phyloP scores from a whole-genome alignment of 2,329 filamentous ascomycete species.

The Lachnellula occidentalis region DNA sequence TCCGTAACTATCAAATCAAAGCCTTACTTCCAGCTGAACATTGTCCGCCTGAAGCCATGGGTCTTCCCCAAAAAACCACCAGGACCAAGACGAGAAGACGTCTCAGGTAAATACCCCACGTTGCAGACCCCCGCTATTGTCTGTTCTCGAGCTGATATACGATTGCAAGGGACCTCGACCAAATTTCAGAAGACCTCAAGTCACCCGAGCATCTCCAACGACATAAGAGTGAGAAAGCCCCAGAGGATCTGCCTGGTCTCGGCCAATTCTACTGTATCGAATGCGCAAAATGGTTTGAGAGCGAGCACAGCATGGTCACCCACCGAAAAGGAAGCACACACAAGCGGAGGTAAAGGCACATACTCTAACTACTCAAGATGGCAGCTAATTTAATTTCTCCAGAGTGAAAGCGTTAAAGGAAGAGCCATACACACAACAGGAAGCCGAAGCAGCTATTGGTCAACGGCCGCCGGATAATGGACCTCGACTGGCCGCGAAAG shows the following conservation, averaged over 20 bases:
- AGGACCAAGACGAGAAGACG: conserved; percentile 70
- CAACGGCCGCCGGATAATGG: conserved; percentile 67
- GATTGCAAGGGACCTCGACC: conserved; percentile 73
- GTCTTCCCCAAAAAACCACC: conserved; percentile 59
- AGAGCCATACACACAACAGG: conserved; percentile 79
- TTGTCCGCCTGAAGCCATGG: conserved; percentile 41
- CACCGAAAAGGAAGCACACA: conserved; percentile 89
- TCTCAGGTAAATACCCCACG: conserved; percentile 46
- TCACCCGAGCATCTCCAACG: conserved; percentile 74
- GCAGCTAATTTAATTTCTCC: conserved; percentile 7
- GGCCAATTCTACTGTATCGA: conserved; percentile 85
- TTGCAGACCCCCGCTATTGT: not conserved
- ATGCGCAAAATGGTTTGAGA: conserved; percentile 96
- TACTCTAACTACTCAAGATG: not conserved
- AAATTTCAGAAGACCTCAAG: conserved; percentile 77
- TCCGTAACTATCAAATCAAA: not conserved
- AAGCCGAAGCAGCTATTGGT: conserved; percentile 76
- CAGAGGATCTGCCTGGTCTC: conserved; percentile 82
- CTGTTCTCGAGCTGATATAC: not conserved
- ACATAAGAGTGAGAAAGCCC: conserved; percentile 71
- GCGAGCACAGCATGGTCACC: conserved; percentile 64
- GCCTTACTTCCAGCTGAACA: not conserved
- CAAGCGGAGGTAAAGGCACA: conserved; percentile 64
- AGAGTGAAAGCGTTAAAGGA: conserved; percentile 79
- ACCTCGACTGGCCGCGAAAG: conserved; percentile 32